phyloP scores from a whole-genome alignment of 1,139 yeast genomes.

The Eremothecium coryli region DNA sequence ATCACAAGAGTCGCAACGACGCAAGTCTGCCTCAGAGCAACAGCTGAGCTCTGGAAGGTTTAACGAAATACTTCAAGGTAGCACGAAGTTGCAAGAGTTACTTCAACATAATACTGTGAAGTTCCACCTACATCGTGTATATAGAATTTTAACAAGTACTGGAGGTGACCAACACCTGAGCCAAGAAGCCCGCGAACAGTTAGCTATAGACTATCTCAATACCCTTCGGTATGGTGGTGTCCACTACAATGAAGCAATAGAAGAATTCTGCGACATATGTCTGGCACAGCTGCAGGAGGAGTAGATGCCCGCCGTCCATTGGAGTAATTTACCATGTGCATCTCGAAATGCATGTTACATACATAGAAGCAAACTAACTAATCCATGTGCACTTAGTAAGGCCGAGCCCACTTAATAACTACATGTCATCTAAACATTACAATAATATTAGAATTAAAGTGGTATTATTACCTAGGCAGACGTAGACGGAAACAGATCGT shows the following conservation, averaged over 20 bases:
- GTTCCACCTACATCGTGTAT: slow-evolving; percentile 28
- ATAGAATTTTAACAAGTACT: slow-evolving; percentile 21
- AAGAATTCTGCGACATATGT: slow-evolving; percentile 27
- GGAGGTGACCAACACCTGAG: slow-evolving; percentile 13
- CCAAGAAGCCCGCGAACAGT: slow-evolving; percentile 21
- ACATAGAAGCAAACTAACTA: no score
- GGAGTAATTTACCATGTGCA: no score
- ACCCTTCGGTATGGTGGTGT: slow-evolving; percentile 30
- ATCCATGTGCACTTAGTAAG: no score
- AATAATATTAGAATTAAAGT: no score
- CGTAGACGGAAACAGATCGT: no score
- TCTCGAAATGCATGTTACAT: no score
- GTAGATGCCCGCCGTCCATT: no score
- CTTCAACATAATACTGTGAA: slow-evolving; percentile 29
- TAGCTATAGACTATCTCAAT: slow-evolving; percentile 29
- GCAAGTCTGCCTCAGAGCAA: background rate
- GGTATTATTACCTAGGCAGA: no score
- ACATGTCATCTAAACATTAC: no score
- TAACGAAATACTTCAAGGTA: slow-evolving; percentile 14
- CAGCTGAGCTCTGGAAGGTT: slow-evolving; percentile 11
- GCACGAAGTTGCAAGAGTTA: slow-evolving; percentile 23
- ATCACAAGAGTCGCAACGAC: slow-evolving; percentile 5
- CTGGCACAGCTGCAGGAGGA: slow-evolving; percentile 10
- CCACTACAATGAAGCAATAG: slow-evolving; percentile 31
- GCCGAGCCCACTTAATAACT: no score